Conservation (phyloP, 495 filamentous ascomycete species). For the Penicillium atrosanguineum region DNA sequence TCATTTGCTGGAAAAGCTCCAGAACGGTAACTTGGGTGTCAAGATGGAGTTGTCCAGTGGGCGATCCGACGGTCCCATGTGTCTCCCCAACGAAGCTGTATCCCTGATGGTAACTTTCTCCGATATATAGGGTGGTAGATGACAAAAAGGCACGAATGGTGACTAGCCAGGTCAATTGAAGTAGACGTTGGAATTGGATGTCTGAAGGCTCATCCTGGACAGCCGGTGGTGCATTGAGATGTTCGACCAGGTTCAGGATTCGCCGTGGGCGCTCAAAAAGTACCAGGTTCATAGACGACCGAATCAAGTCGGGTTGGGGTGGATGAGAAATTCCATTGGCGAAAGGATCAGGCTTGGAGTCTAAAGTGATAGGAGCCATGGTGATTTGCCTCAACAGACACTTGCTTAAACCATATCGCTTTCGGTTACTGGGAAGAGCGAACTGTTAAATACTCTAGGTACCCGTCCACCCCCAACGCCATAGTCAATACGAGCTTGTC, state of each 20-base stretch:
- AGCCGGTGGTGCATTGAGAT: neutral
- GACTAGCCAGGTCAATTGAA: slow-evolving; percentile 17
- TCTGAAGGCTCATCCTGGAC: slow-evolving; percentile 9
- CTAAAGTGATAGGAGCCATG: slow-evolving; percentile 13
- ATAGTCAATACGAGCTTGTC: neutral
- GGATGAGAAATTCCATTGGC: neutral
- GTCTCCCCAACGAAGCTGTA: slow-evolving; percentile 12
- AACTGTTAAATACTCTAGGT: neutral
- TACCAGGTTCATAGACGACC: neutral
- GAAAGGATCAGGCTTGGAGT: neutral
- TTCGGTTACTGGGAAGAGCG: neutral
- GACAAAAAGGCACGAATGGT: slow-evolving; percentile 9
- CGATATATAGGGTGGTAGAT: slow-evolving; percentile 15
- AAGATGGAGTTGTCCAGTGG: slow-evolving; percentile 10
- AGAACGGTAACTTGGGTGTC: slow-evolving; percentile 11
- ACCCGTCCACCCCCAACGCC: neutral
- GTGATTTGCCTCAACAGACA: neutral
- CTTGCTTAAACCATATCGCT: neutral
- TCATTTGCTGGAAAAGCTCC: slow-evolving; percentile 6
- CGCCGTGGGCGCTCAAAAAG: slow-evolving; percentile 3
- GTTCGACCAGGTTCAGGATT: slow-evolving; percentile 12
- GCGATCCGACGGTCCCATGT: neutral
- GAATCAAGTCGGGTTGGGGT: too few relatives aligned
- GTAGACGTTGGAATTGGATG: slow-evolving; percentile 16
- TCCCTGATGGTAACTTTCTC: slow-evolving; percentile 12